phyloP scores from a whole-genome alignment of 2,329 filamentous ascomycete genomes.

The Amauroascus verrucosus region DNA sequence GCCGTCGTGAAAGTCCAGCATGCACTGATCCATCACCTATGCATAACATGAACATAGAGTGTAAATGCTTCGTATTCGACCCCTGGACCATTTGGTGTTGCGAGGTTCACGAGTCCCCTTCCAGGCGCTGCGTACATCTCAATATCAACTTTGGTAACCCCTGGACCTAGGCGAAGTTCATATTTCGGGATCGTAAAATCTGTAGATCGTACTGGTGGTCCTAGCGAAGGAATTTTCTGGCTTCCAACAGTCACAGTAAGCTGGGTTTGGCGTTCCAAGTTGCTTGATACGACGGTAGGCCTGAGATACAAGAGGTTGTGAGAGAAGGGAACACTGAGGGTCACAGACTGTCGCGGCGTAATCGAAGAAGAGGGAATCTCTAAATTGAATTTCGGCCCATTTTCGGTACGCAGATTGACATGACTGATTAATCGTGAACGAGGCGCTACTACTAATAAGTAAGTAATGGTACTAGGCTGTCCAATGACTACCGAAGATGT shows the following conservation, averaged over 20 bases:
- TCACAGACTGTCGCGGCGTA: slow-evolving; percentile 60
- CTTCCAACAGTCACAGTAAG: slow-evolving; percentile 64
- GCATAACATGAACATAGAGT: slow-evolving; percentile 60
- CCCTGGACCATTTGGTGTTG: slow-evolving; percentile 55
- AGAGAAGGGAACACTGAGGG: slow-evolving; percentile 57
- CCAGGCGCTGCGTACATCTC: slow-evolving; percentile 64
- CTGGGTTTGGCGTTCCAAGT: slow-evolving; percentile 62
- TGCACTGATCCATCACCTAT: background rate
- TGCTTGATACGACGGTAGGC: slow-evolving; percentile 52
- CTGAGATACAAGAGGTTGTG: slow-evolving; percentile 61
- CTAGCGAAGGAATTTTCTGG: slow-evolving; percentile 49
- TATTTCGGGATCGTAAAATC: slow-evolving; percentile 57
- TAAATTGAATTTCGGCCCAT: slow-evolving; percentile 44
- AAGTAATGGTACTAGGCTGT: background rate
- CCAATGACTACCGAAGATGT: background rate
- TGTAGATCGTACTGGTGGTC: slow-evolving; percentile 43
- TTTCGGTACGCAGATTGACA: slow-evolving; percentile 2
- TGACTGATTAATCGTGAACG: slow-evolving; percentile 7
- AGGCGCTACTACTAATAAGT: background rate
- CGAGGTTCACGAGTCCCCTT: slow-evolving; percentile 45
- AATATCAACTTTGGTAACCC: slow-evolving; percentile 68
- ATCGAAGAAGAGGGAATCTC: slow-evolving; percentile 55
- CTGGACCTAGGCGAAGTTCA: slow-evolving; percentile 59
- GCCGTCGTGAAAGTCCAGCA: background rate
- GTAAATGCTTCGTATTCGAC: slow-evolving; percentile 60